Evolutionary conservation across 306 rosid genomes (phyloP), one percentile per base, ranked within the genome.

Genomic region (Vicia faba): DNA sequence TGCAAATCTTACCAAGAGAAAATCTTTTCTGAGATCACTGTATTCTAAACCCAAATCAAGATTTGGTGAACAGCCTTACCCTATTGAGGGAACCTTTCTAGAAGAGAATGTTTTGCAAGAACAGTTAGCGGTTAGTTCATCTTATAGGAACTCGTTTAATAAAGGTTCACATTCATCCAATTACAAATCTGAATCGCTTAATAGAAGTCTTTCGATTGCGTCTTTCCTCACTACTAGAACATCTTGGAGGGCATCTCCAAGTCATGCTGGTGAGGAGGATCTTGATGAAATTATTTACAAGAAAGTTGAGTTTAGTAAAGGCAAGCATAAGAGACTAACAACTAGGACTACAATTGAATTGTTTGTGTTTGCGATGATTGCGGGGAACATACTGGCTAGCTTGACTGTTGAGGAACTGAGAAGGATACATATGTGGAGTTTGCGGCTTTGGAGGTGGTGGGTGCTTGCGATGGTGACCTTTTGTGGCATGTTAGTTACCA

Each of bases 401-500:
- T 75, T 88, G 40, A 83, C 88, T 1, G 75, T 84, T 39, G 60
- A 69, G 12, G 74, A 66, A 40, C 61, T 86, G 53, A 49, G 28
- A 71, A 64, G 31, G 8, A 5, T 5, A 0, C 41, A 4, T 55
- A 49, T 83, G 61, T 86, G 97, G 96, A 86, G 84, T 11, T 64
- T 88, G 73, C 79, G 71, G 78, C 25, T 88, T 48, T 93, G 98
- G 98, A 89, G 87, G 74, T 93, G 97, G 98, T 81, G 86, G 72
- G 82, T 86, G 61, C 86, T 90, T 73, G 74, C 85, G 54, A 71
- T 83, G 84, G 97, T 85, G 62, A 86, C 73, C 33, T 85, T 90
- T 71, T 90, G 85, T 73, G 99, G 99, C 43, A 67, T 86, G 89
- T 68, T 88, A 76, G 79, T 90, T 66, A 85, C 91, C 1, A 78